phyloP scores from a whole-genome alignment of 2,329 filamentous ascomycete genomes.

The Penicillium sclerotigenum region DNA sequence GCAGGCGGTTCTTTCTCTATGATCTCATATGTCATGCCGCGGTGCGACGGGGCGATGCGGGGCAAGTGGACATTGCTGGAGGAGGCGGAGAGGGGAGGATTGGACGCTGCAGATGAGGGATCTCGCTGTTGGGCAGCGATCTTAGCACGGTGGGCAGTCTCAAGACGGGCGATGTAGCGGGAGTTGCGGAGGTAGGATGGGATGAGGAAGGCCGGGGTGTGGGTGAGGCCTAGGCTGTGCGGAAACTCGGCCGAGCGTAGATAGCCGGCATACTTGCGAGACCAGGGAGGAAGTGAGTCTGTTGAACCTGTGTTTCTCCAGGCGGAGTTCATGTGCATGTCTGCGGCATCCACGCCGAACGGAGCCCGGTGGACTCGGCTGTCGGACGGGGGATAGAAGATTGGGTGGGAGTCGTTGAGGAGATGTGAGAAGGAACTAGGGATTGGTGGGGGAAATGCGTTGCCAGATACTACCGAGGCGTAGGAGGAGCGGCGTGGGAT shows the following conservation, averaged over 20 bases:
- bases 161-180: conserved; percentile 71
- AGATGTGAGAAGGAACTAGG: conserved; percentile 55
- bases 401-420: conserved; percentile 42
- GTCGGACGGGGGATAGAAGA: conserved; percentile 37
- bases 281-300: conserved; percentile 45
- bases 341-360: conserved; percentile 45
- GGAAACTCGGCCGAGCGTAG: conserved; percentile 29
- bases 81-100: conserved; percentile 50
- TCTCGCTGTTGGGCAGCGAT: conserved; percentile 49
- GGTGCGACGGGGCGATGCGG: conserved; percentile 61
- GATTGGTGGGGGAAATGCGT: conserved; percentile 39
- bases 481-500: conserved; percentile 57
- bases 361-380: conserved; percentile 32
- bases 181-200: conserved; percentile 81
- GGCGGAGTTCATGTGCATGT: conserved; percentile 49
- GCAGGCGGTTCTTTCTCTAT: conserved; percentile 69
- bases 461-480: conserved; percentile 59
- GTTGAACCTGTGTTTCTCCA: conserved; percentile 43
- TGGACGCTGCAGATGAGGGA: conserved; percentile 49
- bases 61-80: conserved; percentile 58
- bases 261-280: conserved; percentile 46
- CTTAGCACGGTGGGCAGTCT: conserved; percentile 65
- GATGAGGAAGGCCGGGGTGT: conserved; percentile 61
- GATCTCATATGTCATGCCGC: conserved; percentile 78
- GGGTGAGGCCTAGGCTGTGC: conserved; percentile 27